Evolutionary conservation across 2,329 filamentous ascomycete genomes (phyloP), one percentile per base, ranked within the genome.

Genomic region (Epichloe brachyelytri): DNA sequence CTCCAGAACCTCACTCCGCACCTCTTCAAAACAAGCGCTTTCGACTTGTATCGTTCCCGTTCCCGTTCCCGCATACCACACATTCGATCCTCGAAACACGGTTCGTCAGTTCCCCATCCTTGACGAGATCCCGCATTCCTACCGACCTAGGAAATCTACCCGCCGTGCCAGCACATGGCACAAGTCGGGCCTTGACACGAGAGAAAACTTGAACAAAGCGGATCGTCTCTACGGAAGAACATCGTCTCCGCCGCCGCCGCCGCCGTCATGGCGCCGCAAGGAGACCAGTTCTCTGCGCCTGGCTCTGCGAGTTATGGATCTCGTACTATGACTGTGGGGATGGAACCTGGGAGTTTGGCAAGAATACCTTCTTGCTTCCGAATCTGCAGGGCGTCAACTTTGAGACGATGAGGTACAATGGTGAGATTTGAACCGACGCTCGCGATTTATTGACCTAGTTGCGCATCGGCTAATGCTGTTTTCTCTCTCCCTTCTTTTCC

Each of bases 391-490:
- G 85, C 8, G 68, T 88, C 56, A 87, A 89, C 63, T 87, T 88
- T 64, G 84, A 83, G 47, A 90, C 86, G 5, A 90, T 87, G 82
- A 81, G 77, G 63, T 89, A 88, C 69, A 93, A 93, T 77, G 87
- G 85, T 88, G 70, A 43, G 43, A 30, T 43, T 17, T 46, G 36
- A 33, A 26, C 38, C 5, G 10, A 4, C 11, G 19, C 10, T 30
- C 36, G 26, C 10, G 20, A 33, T 20, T 30, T 20, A 34, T n/a
- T 20, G 4, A 33, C 7, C 3, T 8, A 5, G 11, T 22, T 43
- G 36, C 5, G 5, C 33, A 12, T 34, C n/a, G 11, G 14, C 43
- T 46, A 43, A 51, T 37, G 10, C 11, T n/a, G 1, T 20, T 19
- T 5, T 43, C 15, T 3, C 30, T 40, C 11, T 41, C 3, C 14